Evolutionary conservation across 441 rosid genomes (phyloP), one percentile per base, ranked within the genome.

Genomic region (Sinapis alba): DNA sequence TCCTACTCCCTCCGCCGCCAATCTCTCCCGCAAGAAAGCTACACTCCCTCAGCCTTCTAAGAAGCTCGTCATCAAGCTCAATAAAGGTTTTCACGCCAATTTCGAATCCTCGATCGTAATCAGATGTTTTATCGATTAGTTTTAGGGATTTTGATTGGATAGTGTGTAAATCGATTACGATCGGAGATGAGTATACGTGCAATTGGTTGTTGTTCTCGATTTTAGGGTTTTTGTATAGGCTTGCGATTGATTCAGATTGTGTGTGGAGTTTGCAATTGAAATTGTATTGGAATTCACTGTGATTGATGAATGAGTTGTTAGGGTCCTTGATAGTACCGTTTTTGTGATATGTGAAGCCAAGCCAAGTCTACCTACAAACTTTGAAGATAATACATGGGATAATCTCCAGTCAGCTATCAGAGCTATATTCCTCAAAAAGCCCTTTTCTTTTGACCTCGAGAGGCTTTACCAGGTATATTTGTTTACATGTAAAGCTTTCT

Each of bases 351-450:
- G 6, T 86, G 83, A 81, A 96, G 99, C 85, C 75, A 96, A 93
- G 86, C 99, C 98, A 8, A 87, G 83, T 3, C 57, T 88, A 73
- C 99, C 99, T 18, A 65, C 88, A 47, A 89, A 91, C 76, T 96
- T 93, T 73, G 99, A 96, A 85, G 97, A 88, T 83, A 89, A 82
- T 68, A 93, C 97, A 6, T 96, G 98, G 99, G 89, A 90, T 80
- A 89, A 78, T 81, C 83, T 96, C 64, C 90, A 93, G 80, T 88
- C 92, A 74, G 98, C 99, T 71, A 92, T 96, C 64, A 89, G 81
- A 80, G 97, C 98, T 71, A 96, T 93, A 88, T 93, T 96, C 87
- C 82, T 89, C 68, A 96, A 91, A 82, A 88, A 83, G 78, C 87
- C 88, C 18, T 68, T 79, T 83, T 74, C 93, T 19, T 91, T 94